A percentile compares a stretch with the other conserved stretches of the same genome.
Evolutionary conservation across 495 filamentous ascomycete species (phyloP).

Genomic region (Tuber aestivum): DNA sequence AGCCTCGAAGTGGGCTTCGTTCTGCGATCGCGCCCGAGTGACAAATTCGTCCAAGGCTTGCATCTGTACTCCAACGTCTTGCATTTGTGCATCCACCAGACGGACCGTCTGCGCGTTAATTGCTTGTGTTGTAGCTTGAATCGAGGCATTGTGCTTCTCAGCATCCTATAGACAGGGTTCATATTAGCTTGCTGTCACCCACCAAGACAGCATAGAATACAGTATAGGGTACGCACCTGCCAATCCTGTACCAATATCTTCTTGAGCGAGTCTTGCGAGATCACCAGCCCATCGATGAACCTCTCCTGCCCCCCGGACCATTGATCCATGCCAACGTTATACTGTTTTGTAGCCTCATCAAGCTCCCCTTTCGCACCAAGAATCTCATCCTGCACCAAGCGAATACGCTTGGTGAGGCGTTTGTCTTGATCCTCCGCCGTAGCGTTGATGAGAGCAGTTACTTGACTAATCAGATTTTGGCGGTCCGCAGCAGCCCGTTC

Average conservation of each 20-base stretch:
- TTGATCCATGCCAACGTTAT: conserved; percentile 63
- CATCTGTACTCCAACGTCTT: conserved; percentile 79
- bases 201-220: not conserved
- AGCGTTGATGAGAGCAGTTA: conserved; percentile 64
- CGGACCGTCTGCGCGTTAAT: conserved; percentile 88
- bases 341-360: conserved; percentile 58
- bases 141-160: conserved; percentile 69
- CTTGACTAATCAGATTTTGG: conserved; percentile 64
- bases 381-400: conserved; percentile 57
- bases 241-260: conserved; percentile 80
- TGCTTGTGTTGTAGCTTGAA: conserved; percentile 72
- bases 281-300: conserved; percentile 63
- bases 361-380: conserved; percentile 56
- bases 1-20: conserved; percentile 56
- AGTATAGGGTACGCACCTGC: conserved; percentile 54
- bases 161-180: conserved; percentile 53
- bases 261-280: conserved; percentile 70
- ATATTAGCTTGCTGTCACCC: conserved; percentile 34
- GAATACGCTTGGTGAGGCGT: conserved; percentile 60
- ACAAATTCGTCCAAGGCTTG: conserved; percentile 84
- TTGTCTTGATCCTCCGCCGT: conserved; percentile 66
- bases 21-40: conserved; percentile 72
- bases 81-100: conserved; percentile 84
- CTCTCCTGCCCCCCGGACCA: conserved; percentile 66
- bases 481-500: conserved; percentile 68